These are phyloP conservation scores for Fragilaria radians DNA, from an alignment of 108 stramenopile genomes.

Conservation along the genomic window DNA sequence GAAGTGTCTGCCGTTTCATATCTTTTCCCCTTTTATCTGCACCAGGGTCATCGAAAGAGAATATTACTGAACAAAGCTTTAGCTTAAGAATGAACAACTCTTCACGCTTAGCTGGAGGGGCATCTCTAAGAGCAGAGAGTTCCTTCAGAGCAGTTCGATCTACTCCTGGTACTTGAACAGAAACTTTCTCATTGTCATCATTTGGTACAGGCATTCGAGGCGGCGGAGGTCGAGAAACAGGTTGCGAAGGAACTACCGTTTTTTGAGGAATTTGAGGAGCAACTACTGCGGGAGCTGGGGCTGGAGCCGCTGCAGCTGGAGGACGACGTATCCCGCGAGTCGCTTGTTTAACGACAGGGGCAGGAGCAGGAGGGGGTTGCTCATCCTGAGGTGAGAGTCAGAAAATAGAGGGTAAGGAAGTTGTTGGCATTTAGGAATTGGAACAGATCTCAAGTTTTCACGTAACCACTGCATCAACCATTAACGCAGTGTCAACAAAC, in stretches of 20 bases:
- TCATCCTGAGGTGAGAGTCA: not conserved
- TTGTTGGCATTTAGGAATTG: too few relatives aligned
- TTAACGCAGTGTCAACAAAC: too few relatives aligned
- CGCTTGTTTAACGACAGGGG: not conserved
- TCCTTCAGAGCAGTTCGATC: slow-evolving; percentile 49
- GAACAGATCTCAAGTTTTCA: too few relatives aligned
- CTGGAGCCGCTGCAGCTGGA: not conserved
- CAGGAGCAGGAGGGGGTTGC: not conserved
- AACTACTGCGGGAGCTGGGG: not conserved
- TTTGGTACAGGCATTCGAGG: not conserved
- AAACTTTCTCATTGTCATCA: not conserved
- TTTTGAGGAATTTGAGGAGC: not conserved
- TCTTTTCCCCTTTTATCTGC: slow-evolving; percentile 86
- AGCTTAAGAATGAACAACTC: slow-evolving; percentile 84
- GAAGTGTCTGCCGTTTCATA: slow-evolving; percentile 94
- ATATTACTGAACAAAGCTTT: slow-evolving; percentile 78
- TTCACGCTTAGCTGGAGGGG: slow-evolving; percentile 76
- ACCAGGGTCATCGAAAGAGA: slow-evolving; percentile 83
- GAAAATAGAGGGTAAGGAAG: too few relatives aligned
- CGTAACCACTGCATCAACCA: too few relatives aligned
- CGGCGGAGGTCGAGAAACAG: not conserved
- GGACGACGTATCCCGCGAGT: not conserved
- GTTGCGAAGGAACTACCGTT: not conserved
- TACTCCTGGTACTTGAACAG: slow-evolving; percentile 1
- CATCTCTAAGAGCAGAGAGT: slow-evolving; percentile 74